phyloP scores from a whole-genome alignment of 2,329 filamentous ascomycete genomes.

The Beauveria varroae region DNA sequence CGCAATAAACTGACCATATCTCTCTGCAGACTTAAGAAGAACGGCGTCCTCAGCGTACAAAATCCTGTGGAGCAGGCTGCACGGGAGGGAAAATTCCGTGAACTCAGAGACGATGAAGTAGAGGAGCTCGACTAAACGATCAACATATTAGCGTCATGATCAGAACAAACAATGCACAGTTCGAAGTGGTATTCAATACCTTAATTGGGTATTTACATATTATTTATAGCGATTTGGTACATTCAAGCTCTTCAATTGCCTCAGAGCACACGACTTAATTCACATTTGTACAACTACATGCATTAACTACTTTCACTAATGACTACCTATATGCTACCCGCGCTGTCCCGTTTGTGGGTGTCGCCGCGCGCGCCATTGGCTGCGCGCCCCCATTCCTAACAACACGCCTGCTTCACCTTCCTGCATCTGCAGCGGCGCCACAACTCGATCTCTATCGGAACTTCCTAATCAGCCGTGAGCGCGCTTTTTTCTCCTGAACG shows the following conservation, averaged over 20 bases:
- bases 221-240: background rate
- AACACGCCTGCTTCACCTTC: background rate
- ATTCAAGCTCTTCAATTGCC: background rate
- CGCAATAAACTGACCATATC: background rate
- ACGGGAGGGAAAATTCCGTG: constrained; percentile 62
- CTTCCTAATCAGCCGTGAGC: background rate
- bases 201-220: background rate
- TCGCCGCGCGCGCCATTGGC: background rate
- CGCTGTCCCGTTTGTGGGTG: background rate
- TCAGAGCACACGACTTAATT: background rate
- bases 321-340: background rate
- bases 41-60: constrained; percentile 67
- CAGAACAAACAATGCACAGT: background rate
- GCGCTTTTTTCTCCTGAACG: background rate
- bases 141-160: background rate
- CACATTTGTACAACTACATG: background rate
- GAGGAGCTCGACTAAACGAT: constrained; percentile 31
- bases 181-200: background rate
- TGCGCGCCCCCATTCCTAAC: background rate
- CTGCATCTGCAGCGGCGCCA: background rate
- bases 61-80: constrained; percentile 69
- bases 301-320: background rate
- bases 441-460: background rate
- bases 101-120: constrained; percentile 50
- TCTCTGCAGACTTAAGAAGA: constrained; percentile 52